Conservation (phyloP, 2,329 filamentous ascomycete genomes). For the Diaporthe australafricana region DNA sequence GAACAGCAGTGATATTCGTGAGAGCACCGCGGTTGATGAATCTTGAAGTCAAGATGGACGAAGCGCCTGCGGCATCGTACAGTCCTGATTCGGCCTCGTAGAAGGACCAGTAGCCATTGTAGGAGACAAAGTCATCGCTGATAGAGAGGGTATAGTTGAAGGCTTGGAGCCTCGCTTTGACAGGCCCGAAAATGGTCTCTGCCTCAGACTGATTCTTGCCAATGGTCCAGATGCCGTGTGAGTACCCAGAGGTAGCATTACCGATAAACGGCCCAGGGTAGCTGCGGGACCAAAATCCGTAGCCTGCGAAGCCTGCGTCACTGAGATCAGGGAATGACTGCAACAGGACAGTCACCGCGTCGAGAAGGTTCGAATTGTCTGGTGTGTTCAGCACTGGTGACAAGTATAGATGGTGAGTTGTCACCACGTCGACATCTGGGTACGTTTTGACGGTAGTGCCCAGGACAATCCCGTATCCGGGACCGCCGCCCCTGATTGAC, state of each 20-base stretch:
- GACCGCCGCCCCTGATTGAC: constrained; percentile 60
- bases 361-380: background rate
- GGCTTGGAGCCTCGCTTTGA: background rate
- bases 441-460: background rate
- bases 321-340: background rate
- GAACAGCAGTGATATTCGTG: background rate
- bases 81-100: background rate
- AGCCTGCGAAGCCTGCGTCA: constrained; percentile 4
- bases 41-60: background rate
- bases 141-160: background rate
- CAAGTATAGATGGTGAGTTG: constrained; percentile 3
- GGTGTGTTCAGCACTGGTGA: background rate
- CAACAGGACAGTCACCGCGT: background rate
- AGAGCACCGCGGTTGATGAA: background rate
- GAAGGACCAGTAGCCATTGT: constrained; percentile 14
- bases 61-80: background rate
- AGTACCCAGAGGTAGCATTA: constrained; percentile 16
- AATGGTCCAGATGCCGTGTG: background rate
- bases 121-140: background rate
- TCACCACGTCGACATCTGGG: background rate
- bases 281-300: background rate
- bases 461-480: constrained; percentile 56
- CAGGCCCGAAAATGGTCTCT: background rate
- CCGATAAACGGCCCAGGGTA: background rate
- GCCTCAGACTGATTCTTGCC: background rate